A percentile compares a stretch with the other conserved stretches of the same genome.
Conservation (phyloP, 2,329 filamentous ascomycete genomes). For the Penicillium sp. region DNA sequence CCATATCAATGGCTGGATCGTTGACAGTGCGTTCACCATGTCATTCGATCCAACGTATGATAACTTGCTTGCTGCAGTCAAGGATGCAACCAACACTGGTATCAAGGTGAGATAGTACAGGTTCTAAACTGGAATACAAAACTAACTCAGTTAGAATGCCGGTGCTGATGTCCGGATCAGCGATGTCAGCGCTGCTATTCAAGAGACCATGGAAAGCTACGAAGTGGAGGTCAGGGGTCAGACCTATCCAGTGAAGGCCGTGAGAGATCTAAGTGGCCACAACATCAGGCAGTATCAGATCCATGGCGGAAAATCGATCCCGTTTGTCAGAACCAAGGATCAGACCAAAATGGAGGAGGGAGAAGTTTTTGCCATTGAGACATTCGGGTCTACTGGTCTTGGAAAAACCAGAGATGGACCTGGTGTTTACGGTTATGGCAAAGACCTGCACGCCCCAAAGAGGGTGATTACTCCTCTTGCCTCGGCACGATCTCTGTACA, state of each 20-base stretch:
- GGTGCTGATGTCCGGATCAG: constrained; percentile 56
- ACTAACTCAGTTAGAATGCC: constrained; percentile 40
- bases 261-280: constrained; percentile 57
- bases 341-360: constrained; percentile 60
- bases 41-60: constrained; percentile 74
- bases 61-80: constrained; percentile 69
- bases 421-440: constrained; percentile 56
- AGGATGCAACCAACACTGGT: constrained; percentile 64
- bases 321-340: constrained; percentile 53
- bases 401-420: constrained; percentile 50
- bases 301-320: constrained; percentile 58
- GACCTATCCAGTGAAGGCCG: constrained; percentile 56
- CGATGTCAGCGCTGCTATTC: constrained; percentile 59
- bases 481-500: constrained; percentile 58
- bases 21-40: constrained; percentile 79
- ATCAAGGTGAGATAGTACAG: constrained; percentile 36
- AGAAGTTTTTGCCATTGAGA: constrained; percentile 60
- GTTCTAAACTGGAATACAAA: background rate
- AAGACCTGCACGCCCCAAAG: constrained; percentile 40
- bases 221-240: constrained; percentile 57
- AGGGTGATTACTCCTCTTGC: constrained; percentile 42
- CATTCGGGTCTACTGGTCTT: constrained; percentile 57
- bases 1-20: constrained; percentile 76
- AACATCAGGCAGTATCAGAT: constrained; percentile 56
- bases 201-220: constrained; percentile 64